A percentile compares a stretch with the other conserved stretches of the same genome.
Conservation (phyloP, 352 stramenopile genomes). For the Pythium graminicola region DNA sequence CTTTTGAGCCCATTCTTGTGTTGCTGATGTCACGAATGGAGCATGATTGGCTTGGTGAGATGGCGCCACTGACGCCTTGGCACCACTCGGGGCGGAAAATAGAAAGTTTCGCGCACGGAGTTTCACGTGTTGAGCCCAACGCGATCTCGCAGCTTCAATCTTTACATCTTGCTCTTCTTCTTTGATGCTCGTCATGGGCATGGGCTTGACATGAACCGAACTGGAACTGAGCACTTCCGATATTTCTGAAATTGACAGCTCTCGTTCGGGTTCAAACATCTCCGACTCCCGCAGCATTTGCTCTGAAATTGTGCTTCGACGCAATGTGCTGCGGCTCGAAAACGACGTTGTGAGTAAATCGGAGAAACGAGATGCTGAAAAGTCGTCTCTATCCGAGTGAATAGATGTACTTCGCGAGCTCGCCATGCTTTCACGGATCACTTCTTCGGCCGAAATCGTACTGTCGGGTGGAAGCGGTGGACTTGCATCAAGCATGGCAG, state of each 20-base stretch:
- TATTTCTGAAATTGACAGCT: conserved; percentile 66
- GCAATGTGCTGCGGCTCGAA: conserved; percentile 72
- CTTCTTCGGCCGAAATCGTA: conserved; percentile 80
- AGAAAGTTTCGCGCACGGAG: conserved; percentile 76
- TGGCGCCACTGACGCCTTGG: conserved; percentile 6
- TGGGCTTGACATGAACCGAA: conserved; percentile 53
- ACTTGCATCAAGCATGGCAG: conserved; percentile 46
- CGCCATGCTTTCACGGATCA: conserved; percentile 80
- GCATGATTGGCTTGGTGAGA: conserved; percentile 3
- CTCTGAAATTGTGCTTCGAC: conserved; percentile 74
- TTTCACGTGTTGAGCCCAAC: conserved; percentile 83
- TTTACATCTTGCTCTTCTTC: conserved; percentile 80
- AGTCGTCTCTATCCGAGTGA: conserved; percentile 70
- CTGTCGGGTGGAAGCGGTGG: conserved; percentile 68
- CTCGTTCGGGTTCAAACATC: conserved; percentile 73
- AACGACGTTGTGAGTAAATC: conserved; percentile 56
- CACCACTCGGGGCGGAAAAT: conserved; percentile 32
- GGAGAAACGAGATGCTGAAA: conserved; percentile 30
- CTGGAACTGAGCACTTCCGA: conserved; percentile 58
- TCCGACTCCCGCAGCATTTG: conserved; percentile 82
- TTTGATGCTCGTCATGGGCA: conserved; percentile 81
- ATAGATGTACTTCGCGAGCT: conserved; percentile 65
- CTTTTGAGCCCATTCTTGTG: conserved; percentile 66
- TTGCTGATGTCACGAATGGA: conserved; percentile 37
- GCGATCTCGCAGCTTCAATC: conserved; percentile 72